A percentile compares a stretch with the other conserved stretches of the same genome.
phyloP scores from a whole-genome alignment of 2,329 filamentous ascomycete species.

The Aspergillus aculeatus region DNA sequence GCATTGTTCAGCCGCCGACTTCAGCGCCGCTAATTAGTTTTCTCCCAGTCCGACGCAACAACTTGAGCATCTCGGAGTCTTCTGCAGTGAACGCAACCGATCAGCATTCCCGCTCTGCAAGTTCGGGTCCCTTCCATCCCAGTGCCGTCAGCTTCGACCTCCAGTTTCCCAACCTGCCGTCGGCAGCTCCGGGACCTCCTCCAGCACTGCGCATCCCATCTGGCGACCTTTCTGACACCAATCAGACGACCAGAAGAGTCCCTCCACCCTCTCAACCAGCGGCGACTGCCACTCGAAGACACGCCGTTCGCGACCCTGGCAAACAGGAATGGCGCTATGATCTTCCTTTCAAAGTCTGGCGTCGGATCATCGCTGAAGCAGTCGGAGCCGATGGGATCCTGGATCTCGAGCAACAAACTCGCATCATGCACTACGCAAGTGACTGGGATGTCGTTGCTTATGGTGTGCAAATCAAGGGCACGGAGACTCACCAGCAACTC shows the following conservation, averaged over 20 bases:
- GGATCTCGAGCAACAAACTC: constrained; percentile 27
- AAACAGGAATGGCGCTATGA: constrained; percentile 26
- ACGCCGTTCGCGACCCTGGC: background rate
- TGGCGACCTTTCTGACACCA: background rate
- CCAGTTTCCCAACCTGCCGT: constrained; percentile 21
- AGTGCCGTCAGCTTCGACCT: constrained; percentile 14
- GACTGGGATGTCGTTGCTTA: constrained; percentile 31
- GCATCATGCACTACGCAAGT: constrained; percentile 32
- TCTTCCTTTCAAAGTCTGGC: constrained; percentile 30
- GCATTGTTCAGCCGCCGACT: background rate
- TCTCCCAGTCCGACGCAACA: background rate
- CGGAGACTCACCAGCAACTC: constrained; percentile 32
- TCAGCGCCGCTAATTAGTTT: background rate
- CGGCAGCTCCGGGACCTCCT: background rate
- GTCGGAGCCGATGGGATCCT: constrained; percentile 27
- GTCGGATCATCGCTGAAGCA: constrained; percentile 30
- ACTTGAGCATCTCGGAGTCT: background rate
- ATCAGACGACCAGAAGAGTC: constrained; percentile 5
- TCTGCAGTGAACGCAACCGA: background rate
- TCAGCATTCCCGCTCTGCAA: background rate
- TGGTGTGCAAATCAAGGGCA: constrained; percentile 31
- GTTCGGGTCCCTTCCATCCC: constrained; percentile 18
- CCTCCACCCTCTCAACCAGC: background rate
- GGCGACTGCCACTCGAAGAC: background rate
- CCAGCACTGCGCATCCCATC: background rate